phyloP scores from a whole-genome alignment of 805 yeast genomes.

The Isabelozyma pseudorhagii region DNA sequence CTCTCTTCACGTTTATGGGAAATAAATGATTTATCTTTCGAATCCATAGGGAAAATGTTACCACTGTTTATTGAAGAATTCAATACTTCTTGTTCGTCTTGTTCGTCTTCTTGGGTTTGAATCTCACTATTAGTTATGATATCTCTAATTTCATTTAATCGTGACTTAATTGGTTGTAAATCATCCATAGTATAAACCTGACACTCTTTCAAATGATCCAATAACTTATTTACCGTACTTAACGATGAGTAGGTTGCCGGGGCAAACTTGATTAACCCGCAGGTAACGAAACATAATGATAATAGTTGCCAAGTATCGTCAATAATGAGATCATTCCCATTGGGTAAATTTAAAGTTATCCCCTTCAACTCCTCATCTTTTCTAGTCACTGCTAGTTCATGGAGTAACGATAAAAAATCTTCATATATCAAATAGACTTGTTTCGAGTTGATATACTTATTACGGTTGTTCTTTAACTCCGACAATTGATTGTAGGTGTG shows the following conservation, averaged over 20 bases:
- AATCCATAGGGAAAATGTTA: not conserved
- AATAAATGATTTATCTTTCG: constrained; percentile 11
- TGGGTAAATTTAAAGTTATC: constrained; percentile 36
- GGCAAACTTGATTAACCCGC: constrained; percentile 85
- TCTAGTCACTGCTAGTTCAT: constrained; percentile 52
- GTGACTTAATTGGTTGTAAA: constrained; percentile 67
- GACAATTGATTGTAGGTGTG: constrained; percentile 24
- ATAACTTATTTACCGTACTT: constrained; percentile 77
- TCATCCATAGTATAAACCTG: constrained; percentile 84
- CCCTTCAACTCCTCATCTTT: constrained; percentile 43
- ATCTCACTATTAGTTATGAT: constrained; percentile 49
- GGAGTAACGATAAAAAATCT: constrained; percentile 51
- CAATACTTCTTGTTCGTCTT: constrained; percentile 10
- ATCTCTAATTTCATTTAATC: constrained; percentile 65
- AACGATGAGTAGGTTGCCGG: constrained; percentile 93
- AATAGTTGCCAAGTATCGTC: constrained; percentile 90
- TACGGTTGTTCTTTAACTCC: constrained; percentile 57
- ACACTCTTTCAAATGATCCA: constrained; percentile 79
- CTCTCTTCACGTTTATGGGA: constrained; percentile 54
- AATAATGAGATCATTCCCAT: constrained; percentile 64
- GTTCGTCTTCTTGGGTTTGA: constrained; percentile 8
- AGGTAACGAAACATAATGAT: constrained; percentile 84
- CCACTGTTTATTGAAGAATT: constrained; percentile 8
- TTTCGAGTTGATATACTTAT: constrained; percentile 61
- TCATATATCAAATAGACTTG: constrained; percentile 63